Evolutionary conservation across 345 rosid genomes (phyloP).

Genomic region (Citrus sp.): DNA sequence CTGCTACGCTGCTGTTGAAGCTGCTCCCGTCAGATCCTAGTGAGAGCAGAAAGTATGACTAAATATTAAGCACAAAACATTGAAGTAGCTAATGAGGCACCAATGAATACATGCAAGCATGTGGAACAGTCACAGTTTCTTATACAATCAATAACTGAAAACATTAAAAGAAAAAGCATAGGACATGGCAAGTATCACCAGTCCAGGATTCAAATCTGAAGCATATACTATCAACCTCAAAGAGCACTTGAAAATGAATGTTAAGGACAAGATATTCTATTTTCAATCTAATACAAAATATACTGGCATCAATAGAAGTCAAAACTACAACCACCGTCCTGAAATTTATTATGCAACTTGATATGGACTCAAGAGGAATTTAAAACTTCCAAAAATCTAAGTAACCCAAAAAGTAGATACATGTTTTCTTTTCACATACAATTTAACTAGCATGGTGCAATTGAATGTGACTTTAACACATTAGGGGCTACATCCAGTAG

Average conservation of each 20-base stretch:
- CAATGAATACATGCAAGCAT: neutral
- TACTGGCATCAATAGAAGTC: neutral
- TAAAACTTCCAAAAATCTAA: neutral
- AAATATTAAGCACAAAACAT: slow-evolving; percentile 8
- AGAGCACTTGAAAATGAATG: neutral
- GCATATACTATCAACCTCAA: neutral
- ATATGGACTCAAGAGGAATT: no score
- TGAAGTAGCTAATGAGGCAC: neutral
- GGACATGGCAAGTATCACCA: neutral
- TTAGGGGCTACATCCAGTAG: neutral
- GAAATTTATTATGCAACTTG: neutral
- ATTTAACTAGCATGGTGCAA: neutral
- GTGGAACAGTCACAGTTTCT: neutral
- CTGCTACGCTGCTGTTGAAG: slow-evolving; percentile 95
- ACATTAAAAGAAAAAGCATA: neutral
- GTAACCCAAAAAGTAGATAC: neutral
- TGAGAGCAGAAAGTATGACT: slow-evolving; percentile 14
- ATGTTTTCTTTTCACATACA: neutral
- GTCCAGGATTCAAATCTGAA: neutral
- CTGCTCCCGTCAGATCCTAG: slow-evolving; percentile 73
- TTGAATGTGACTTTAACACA: neutral
- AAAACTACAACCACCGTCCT: neutral
- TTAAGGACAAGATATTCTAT: neutral
- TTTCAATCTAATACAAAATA: neutral
- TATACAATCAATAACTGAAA: neutral